Evolutionary conservation across 495 filamentous ascomycete species (phyloP), one percentile per base, ranked within the genome.

Genomic region (Xylaria grammica): DNA sequence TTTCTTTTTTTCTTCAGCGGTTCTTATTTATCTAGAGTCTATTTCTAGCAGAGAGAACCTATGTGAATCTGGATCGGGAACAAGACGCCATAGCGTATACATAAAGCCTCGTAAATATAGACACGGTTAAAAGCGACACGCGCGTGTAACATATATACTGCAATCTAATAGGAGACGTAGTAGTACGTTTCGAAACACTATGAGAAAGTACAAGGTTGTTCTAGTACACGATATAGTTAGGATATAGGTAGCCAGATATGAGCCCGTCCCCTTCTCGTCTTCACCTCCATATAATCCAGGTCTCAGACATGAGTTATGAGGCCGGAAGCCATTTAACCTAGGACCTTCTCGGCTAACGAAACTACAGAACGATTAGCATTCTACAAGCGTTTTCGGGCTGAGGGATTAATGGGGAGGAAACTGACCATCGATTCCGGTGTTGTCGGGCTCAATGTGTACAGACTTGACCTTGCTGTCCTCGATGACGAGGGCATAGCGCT

Each of bases 391-490:
- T 15, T 6, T 29, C 45, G 8, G 13, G 26, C 1, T 26, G 48
- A 48, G 57, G 57, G 52, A 34, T 60, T 26, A n/a, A 67, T 24
- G 48, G 48, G 57, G 60, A 45, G 24, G 57, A 34, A 15, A 70
- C 84, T 74, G 77, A 95, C 92, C 91, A 65, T 90, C 84, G 13
- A 95, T 82, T 36, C 95, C 93, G 36, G 92, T 96, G 78, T 94
- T 97, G 78, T 99, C 94, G 20, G 94, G 93, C 82, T 98, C 95
- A 45, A 97, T 84, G 66, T 90, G 86, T 48, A 89, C 78, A 65
- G 87, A 84, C 77, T 84, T 89, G 71, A 93, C 89, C 77, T 90
- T 92, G 50, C 92, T 91, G 67, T 91, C 79, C 78, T 94, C 86
- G 52, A 94, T 78, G 30, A 91, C 80, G 52, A 97, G 81, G 27